Percentiles rank a stretch among this genome's conserved stretches.
phyloP scores from a whole-genome alignment of 1,139 yeast genomes.

The Nakaseomyces nivariensis region DNA sequence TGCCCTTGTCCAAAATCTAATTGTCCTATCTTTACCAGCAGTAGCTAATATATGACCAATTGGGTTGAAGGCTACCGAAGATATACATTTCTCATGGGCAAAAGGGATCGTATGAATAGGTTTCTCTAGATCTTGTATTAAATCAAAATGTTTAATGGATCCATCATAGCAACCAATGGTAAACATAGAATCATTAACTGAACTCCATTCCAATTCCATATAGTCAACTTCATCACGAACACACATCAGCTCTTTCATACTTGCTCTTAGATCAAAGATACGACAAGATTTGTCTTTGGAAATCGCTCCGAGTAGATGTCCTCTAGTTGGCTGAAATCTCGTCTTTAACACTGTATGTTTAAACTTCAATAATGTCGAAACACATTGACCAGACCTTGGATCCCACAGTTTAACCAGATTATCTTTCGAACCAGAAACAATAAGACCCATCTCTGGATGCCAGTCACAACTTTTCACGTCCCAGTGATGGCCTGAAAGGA shows the following conservation, averaged over 20 bases:
- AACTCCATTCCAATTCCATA: conserved; percentile 87
- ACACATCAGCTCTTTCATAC: conserved; percentile 63
- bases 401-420: conserved; percentile 93
- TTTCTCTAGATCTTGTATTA: conserved; percentile 41
- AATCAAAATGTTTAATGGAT: conserved; percentile 63
- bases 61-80: conserved; percentile 87
- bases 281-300: conserved; percentile 85
- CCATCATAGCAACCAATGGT: conserved; percentile 91
- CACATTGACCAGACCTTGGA: conserved; percentile 66
- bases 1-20: conserved; percentile 92
- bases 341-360: conserved; percentile 87
- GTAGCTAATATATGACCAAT: conserved; percentile 84
- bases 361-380: conserved; percentile 80
- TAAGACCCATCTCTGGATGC: conserved; percentile 82
- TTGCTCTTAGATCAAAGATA: conserved; percentile 70
- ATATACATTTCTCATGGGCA: conserved; percentile 91
- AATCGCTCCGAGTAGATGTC: conserved; percentile 69
- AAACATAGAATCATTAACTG: conserved; percentile 67
- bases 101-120: conserved; percentile 65
- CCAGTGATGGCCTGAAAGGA: conserved; percentile 92
- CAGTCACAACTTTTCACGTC: conserved; percentile 96
- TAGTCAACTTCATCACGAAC: conserved; percentile 80
- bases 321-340: conserved; percentile 50
- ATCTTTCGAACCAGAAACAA: conserved; percentile 87
- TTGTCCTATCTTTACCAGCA: conserved; percentile 88